A percentile compares a stretch with the other conserved stretches of the same genome.
Evolutionary conservation across 352 stramenopile species (phyloP).

Genomic region (Phytophthora pseudosyringae): DNA sequence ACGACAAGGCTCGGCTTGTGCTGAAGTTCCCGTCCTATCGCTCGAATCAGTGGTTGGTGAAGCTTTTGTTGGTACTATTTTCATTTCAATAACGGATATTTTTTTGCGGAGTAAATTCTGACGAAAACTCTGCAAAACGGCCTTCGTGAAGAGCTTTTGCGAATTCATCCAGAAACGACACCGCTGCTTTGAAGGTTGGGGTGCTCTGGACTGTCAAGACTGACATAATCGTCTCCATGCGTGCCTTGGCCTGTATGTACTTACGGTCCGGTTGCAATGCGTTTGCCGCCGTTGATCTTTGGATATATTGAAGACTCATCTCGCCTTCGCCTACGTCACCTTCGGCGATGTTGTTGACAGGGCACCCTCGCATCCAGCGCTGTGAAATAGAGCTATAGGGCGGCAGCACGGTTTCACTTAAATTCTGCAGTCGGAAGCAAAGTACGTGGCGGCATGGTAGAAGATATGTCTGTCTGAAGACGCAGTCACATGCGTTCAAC

Average conservation of each 20-base stretch:
- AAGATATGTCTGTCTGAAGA: not conserved
- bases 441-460: not conserved
- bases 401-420: not conserved
- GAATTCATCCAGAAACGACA: not conserved
- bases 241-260: not conserved
- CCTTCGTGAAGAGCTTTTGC: not conserved
- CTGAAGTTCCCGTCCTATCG: too few relatives aligned
- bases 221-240: not conserved
- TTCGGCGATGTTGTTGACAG: not conserved
- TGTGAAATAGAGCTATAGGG: not conserved
- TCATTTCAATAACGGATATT: not conserved
- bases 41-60: too few relatives aligned
- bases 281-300: not conserved
- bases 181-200: not conserved
- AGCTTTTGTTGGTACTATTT: not conserved
- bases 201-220: not conserved
- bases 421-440: not conserved
- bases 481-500: not conserved
- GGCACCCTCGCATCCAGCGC: slow-evolving; percentile 1
- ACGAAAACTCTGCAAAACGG: not conserved
- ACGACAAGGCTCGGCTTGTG: not conserved
- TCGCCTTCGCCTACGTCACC: not conserved
- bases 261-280: not conserved
- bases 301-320: not conserved
- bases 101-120: not conserved